phyloP scores from a whole-genome alignment of 139 green algal genomes.

The Tetradesmus lagerheimii region DNA sequence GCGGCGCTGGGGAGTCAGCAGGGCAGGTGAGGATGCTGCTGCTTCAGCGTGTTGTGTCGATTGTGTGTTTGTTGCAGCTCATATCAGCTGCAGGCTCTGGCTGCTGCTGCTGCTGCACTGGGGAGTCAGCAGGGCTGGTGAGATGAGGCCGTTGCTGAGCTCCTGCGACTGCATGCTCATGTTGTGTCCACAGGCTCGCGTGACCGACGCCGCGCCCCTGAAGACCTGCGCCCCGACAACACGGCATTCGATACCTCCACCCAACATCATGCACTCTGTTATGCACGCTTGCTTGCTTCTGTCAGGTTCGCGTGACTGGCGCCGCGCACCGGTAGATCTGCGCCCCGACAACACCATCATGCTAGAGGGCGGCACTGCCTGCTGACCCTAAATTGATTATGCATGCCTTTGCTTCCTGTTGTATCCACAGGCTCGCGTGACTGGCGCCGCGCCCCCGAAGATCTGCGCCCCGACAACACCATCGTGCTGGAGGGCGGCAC shows the following conservation, averaged over 20 bases:
- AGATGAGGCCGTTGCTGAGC: too few relatives aligned
- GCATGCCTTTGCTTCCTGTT: background rate
- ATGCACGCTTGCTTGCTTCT: too few relatives aligned
- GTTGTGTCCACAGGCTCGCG: conserved; percentile 42
- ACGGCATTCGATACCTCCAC: too few relatives aligned
- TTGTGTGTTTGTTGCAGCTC: background rate
- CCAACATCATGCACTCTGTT: too few relatives aligned
- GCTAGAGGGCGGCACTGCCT: conserved; percentile 28
- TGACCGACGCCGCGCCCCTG: conserved; percentile 61
- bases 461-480: too few relatives aligned
- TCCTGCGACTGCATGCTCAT: background rate
- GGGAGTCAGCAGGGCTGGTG: too few relatives aligned
- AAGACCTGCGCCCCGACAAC: conserved; percentile 55
- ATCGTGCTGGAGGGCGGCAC: too few relatives aligned
- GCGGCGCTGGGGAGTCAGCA: too few relatives aligned
- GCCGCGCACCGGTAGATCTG: conserved; percentile 53
- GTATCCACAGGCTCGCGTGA: conserved; percentile 49
- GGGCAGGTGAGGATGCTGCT: too few relatives aligned
- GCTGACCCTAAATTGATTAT: background rate
- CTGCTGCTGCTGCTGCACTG: too few relatives aligned
- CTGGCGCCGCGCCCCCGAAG: too few relatives aligned
- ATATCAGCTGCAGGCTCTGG: too few relatives aligned
- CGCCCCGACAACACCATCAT: conserved; percentile 52
- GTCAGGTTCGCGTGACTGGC: conserved; percentile 64
- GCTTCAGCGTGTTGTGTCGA: background rate